Percentiles rank a stretch among this genome's conserved stretches.
phyloP scores from a whole-genome alignment of 164 flowering plant genomes.

The Nymphaea colorata region DNA sequence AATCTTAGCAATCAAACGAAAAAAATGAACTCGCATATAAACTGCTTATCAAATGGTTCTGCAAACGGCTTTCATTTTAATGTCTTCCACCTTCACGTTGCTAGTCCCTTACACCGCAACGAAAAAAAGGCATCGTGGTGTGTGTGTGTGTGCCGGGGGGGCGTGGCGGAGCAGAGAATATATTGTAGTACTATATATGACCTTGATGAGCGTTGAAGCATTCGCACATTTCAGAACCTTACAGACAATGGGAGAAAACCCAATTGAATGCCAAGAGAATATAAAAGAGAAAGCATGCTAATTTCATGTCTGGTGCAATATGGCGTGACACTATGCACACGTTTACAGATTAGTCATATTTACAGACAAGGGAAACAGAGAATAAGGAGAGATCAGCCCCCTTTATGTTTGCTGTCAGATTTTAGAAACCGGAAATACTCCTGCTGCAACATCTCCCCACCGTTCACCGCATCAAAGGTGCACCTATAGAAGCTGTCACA shows the following conservation, averaged over 20 bases:
- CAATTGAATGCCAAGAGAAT: background rate
- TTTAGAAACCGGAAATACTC: slow-evolving; percentile 67
- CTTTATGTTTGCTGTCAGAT: slow-evolving; percentile 27
- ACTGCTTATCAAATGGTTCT: too few relatives aligned
- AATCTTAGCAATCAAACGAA: too few relatives aligned
- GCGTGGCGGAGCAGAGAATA: too few relatives aligned
- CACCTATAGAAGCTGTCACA: slow-evolving; percentile 75
- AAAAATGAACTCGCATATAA: too few relatives aligned
- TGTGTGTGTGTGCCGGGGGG: too few relatives aligned
- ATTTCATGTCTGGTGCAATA: background rate
- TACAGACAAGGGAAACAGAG: background rate
- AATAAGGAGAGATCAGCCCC: background rate
- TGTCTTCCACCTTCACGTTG: too few relatives aligned
- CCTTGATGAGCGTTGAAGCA: background rate
- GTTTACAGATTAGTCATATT: background rate
- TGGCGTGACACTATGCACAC: background rate
- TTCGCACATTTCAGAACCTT: background rate
- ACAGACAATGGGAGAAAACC: background rate
- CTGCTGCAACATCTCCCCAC: slow-evolving; percentile 81
- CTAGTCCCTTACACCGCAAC: too few relatives aligned
- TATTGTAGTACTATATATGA: too few relatives aligned
- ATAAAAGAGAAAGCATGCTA: background rate
- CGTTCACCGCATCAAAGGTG: slow-evolving; percentile 65
- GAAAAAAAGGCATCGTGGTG: too few relatives aligned
- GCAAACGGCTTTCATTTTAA: too few relatives aligned